Evolutionary conservation across 805 yeast genomes (phyloP).

Genomic region (Lipomyces lipofer): DNA sequence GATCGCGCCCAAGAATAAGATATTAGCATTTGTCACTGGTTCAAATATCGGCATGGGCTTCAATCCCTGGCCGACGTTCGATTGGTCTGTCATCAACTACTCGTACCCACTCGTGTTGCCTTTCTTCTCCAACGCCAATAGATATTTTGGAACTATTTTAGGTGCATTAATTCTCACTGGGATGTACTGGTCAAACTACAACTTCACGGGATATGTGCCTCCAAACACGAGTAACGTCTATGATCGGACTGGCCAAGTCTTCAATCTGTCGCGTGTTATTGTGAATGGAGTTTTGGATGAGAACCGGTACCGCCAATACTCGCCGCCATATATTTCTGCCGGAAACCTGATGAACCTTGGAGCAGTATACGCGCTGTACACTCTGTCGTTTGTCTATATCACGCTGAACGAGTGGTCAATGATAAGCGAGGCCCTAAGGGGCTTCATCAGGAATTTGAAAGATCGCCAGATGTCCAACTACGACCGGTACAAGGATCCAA

Average conservation of each 20-base stretch:
- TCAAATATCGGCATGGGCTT: constrained; percentile 55
- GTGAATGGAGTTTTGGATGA: constrained; percentile 37
- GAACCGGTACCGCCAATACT: constrained; percentile 2
- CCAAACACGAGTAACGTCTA: constrained; percentile 46
- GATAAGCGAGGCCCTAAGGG: constrained; percentile 57
- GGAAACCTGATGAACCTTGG: constrained; percentile 50
- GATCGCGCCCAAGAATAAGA: constrained; percentile 43
- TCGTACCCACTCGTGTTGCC: constrained; percentile 46
- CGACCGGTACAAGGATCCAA: constrained; percentile 51
- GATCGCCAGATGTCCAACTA: constrained; percentile 55
- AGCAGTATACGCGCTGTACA: constrained; percentile 47
- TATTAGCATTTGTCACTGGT: constrained; percentile 59
- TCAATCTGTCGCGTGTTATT: constrained; percentile 47
- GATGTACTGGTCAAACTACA: constrained; percentile 49
- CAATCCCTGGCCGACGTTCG: constrained; percentile 43
- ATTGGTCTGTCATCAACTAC: constrained; percentile 43
- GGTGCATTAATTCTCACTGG: constrained; percentile 37
- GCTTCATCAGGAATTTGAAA: constrained; percentile 49
- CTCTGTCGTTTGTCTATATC: constrained; percentile 63
- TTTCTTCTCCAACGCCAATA: constrained; percentile 42
- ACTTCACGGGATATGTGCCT: constrained; percentile 53
- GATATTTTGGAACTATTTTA: constrained; percentile 43
- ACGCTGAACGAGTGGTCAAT: constrained; percentile 58
- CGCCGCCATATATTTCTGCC: constrained; percentile 40
- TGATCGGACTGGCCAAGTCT: constrained; percentile 49